Conservation (phyloP, 2,329 filamentous ascomycete species). For the Aspergillus felis region DNA sequence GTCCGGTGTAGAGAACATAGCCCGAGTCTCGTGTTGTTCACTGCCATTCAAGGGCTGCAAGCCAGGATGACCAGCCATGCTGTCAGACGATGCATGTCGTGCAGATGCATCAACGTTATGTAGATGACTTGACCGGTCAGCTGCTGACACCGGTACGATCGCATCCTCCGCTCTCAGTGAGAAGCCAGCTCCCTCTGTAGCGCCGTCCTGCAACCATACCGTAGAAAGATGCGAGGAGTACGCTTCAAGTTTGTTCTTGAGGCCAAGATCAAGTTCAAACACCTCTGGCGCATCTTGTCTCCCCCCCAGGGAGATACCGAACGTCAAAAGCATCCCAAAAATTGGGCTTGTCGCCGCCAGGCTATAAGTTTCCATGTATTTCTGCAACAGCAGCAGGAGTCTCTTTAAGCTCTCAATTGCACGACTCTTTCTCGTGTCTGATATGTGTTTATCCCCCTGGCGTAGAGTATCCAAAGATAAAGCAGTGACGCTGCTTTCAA, state of each 20-base stretch:
- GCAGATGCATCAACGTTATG: background rate
- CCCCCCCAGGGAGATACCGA: slow-evolving; percentile 23
- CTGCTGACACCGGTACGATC: background rate
- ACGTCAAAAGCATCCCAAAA: slow-evolving; percentile 38
- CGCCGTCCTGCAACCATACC: slow-evolving; percentile 22
- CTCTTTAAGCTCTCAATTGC: slow-evolving; percentile 34
- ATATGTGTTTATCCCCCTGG: slow-evolving; percentile 19
- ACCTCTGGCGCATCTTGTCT: slow-evolving; percentile 2
- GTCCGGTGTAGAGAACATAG: slow-evolving; percentile 13
- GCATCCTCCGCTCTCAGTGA: background rate
- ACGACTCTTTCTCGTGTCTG: slow-evolving; percentile 21
- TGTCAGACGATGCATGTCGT: background rate
- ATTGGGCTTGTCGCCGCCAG: slow-evolving; percentile 39
- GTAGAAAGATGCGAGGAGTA: slow-evolving; percentile 27
- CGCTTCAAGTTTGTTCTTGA: slow-evolving; percentile 25
- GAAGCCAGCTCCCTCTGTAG: background rate
- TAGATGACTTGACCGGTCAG: background rate
- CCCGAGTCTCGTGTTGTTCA: slow-evolving; percentile 7
- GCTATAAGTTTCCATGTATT: slow-evolving; percentile 40
- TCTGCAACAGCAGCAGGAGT: slow-evolving; percentile 32
- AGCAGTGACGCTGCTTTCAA: slow-evolving; percentile 24
- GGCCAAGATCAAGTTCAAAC: slow-evolving; percentile 22
- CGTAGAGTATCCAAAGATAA: slow-evolving; percentile 19
- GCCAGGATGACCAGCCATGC: background rate
- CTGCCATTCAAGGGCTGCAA: background rate